Base-by-base conservation (phyloP, 192 early-diverging fungal species). In the Cetraspora pellucida region DNA sequence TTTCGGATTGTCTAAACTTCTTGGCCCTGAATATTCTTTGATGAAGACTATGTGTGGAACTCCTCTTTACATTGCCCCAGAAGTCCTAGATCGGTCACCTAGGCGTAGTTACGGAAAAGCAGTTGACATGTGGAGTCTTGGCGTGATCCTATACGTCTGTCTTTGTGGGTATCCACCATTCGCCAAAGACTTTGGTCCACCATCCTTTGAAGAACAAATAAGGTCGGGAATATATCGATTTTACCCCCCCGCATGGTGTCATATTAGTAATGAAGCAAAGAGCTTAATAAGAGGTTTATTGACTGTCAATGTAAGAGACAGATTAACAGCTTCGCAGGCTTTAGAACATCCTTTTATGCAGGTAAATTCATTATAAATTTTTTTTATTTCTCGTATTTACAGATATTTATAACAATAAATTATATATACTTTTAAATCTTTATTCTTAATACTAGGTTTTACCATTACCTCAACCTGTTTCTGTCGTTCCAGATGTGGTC, bases 91-190 rank as follows among this genome's bases (percentile, higher is more conserved):
- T 57, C 75, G 75, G 3, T 52, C 82, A 67, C 43, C 80, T 72
- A 87, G 74, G 80, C 89, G 86, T 84, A 85, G 81, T 50, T 95
- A 95, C 81, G 86, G 89, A 44, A 85, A 88, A 27, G 87, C 85
- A 45, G 92, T 96, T 14, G 97, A 98, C 77, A 86, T 98, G 85
- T 98, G 97, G 97, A 95, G 93, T 61, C 81, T 96, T 11, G 97
- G 97, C 10, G 96, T 97, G 0, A 95, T 97, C 55, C 89, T 96
- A n/a, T 98, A 97, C 81, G 93, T 96, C 73, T 91, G 92, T 67
- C 85, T 98, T 8, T 96, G 93, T 80, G 94, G 96, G 4, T 93
- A 89, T 77, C 94, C 94, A 27, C 96, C 96, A 30, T 98, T 98
- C 23, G 16, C 2, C 16, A 17, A 43, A 10, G 37, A 55, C 3